Base-by-base conservation (phyloP, 768 basidiomycete genomes). In the Pholiota microspora region DNA sequence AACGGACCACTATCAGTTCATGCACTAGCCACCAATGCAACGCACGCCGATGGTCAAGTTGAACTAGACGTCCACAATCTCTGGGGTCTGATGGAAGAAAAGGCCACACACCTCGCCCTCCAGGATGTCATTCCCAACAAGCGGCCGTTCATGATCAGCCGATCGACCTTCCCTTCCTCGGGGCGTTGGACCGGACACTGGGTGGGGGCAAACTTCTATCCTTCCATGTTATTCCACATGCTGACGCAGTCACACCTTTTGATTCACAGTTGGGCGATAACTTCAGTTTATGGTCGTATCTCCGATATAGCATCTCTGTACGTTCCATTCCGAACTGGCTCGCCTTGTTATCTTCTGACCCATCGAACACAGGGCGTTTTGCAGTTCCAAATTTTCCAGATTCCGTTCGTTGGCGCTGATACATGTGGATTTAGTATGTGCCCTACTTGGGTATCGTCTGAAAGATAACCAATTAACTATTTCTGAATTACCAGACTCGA, bases 361-460 rank as follows among this genome's bases (percentile, higher is more conserved):
- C 12, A 16, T 34, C 18, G 28, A 15, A 38, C 27, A 54, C 82
- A 90, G 71, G 89, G 88, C 15, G 72, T 89, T 16, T 76, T 92
- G 16, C 89, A 92, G 67, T 92, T 92, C 79, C 88, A 91, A 68
- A 70, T 92, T 12, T 92, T 86, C 78, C 85, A 88, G 60, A 86
- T 90, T 56, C 90, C 90, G 0, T 86, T 92, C 72, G 89, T 92
- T 15, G 91, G 90, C 16, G 86, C 89, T 2, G 90, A 93, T 62
- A 83, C 86, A 6, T 86, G 85, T 65, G 85, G 84, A 16, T 86
- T 86, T 71, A 75, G 76, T 80, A n/a, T n/a, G 59, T 54, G 77
- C 68, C 46, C 3, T 10, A 12, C 16, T 42, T 45, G 53, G 61
- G 48, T 59, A 57, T 63, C 59, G 59, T 50, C 55, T 46, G 54